Base-by-base conservation (phyloP, 345 rosid genomes). In the Turnera subulata region DNA sequence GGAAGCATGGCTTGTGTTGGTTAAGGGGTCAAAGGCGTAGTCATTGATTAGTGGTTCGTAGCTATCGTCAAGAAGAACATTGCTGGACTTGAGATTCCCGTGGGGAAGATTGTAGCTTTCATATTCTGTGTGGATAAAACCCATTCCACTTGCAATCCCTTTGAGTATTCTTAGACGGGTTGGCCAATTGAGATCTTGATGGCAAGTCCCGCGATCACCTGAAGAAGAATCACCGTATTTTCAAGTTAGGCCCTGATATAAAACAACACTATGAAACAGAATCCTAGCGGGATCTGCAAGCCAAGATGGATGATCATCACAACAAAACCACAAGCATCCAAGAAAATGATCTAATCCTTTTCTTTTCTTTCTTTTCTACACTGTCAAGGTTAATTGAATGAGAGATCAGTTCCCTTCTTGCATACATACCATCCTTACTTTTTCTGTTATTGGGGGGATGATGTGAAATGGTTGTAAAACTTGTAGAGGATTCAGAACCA, bases 61-160 rank as follows among this genome's bases (percentile, higher is more conserved):
- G 33, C 21, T 39, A 6, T 57, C 45, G 6, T 11, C 23, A 4
- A 69, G 16, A 26, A 69, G 38, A 46, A 69, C 68, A 53, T 69
- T 69, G 73, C 73, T 69, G 19, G 73, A 69, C 49, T 69, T 69
- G 37, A 69, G 64, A 58, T 69, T 69, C 26, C 73, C 73, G 26
- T 69, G 73, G 1, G 73, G 73, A 17, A 69, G 64, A 19, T 56
- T 53, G 5, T 62, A 56, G 32, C n/a, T 38, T 16, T 53, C 26
- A 17, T 62, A 57, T 12, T 69, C 64, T 12, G 55, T 4, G 25
- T 62, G 60, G 16, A 69, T 58, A 40, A 44, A 63, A 26, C 43
- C 29, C 20, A 69, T 51, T 15, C 68, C 73, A 33, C 40, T 53
- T 46, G 73, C 68, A 6, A 69, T 63, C 40, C 73, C 73, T 42